Conservation (phyloP, 345 rosid species). For the Citrus glauca region DNA sequence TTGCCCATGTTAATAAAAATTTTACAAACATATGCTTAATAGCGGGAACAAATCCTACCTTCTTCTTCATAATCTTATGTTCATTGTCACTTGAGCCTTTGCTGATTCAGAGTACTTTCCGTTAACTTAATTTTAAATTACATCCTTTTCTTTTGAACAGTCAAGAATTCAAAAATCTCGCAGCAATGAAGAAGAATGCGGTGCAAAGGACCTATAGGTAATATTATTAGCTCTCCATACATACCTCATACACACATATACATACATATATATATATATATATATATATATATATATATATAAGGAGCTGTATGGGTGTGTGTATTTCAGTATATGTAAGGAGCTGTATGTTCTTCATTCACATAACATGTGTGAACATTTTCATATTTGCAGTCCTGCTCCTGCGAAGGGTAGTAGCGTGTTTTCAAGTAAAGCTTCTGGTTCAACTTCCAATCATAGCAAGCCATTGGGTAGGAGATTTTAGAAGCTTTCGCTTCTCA, state of each 20-base stretch:
- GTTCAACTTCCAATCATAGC: slow-evolving; percentile 37
- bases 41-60: not conserved
- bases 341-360: not conserved
- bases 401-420: slow-evolving; percentile 15
- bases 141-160: slow-evolving; percentile 36
- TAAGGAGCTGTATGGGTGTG: not conserved
- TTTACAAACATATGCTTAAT: not conserved
- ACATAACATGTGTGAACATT: not conserved
- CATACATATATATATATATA: accelerated
- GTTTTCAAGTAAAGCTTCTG: slow-evolving; percentile 20
- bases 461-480: slow-evolving; percentile 25
- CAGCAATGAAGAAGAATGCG: slow-evolving; percentile 63
- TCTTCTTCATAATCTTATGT: not conserved
- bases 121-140: not conserved
- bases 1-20: not conserved
- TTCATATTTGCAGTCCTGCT: slow-evolving; percentile 20
- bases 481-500: not conserved
- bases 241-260: too few relatives aligned
- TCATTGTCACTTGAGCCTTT: not conserved
- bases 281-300: too few relatives aligned
- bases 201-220: slow-evolving; percentile 59
- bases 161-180: slow-evolving; percentile 74
- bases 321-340: not conserved
- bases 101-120: not conserved
- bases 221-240: not conserved